Conservation (phyloP, 1,284 basidiomycete species). For the Tausonia pullulans region DNA sequence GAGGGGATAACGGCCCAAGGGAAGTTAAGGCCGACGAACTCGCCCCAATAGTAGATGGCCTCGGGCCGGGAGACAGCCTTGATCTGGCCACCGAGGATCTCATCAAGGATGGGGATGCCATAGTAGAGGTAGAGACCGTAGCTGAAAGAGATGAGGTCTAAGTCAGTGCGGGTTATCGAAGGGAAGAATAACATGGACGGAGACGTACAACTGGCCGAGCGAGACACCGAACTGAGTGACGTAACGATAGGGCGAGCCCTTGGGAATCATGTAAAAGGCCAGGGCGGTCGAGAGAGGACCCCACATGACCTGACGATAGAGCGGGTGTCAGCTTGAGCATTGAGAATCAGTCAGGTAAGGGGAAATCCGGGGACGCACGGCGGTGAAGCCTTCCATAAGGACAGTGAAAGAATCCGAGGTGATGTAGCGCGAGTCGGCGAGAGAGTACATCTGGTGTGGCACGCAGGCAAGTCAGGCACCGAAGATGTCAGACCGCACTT, state of each 20-base stretch:
- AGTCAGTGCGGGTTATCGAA: no score
- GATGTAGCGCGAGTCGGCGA: conserved; percentile 13
- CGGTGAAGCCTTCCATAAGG: conserved; percentile 15
- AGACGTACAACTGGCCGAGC: conserved; percentile 12
- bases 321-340: not conserved
- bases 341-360: not conserved
- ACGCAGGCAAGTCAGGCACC: not conserved
- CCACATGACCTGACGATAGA: conserved; percentile 9
- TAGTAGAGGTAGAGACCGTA: conserved; percentile 16
- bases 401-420: conserved; percentile 8
- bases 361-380: conserved; percentile 2
- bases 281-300: conserved; percentile 14
- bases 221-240: conserved; percentile 12
- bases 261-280: conserved; percentile 10
- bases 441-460: not conserved
- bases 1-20: conserved; percentile 15
- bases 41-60: conserved; percentile 17
- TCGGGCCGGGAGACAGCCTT: conserved; percentile 12
- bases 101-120: conserved; percentile 14
- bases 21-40: conserved; percentile 16
- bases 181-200: no score
- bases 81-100: not conserved
- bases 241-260: conserved; percentile 8
- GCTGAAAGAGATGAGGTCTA: no score
- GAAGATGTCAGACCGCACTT: not conserved